These are phyloP conservation scores for Flaveria sonorensis DNA, from an alignment of 129 eudicot species.

Conservation along the genomic window DNA sequence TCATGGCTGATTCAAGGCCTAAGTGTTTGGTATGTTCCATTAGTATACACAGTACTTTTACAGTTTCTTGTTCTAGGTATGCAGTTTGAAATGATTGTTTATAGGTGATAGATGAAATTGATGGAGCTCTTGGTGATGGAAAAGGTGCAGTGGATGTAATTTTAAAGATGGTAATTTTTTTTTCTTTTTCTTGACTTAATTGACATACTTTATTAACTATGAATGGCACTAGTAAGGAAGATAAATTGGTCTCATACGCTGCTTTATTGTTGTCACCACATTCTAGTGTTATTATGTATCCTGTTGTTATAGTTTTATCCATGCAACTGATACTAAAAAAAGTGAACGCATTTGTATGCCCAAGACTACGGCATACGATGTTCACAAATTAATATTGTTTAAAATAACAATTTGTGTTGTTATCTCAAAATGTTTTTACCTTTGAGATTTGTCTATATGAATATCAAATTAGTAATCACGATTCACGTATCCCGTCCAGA, in stretches of 20 bases:
- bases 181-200: not conserved
- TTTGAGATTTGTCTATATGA: not conserved
- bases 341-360: slow-evolving; percentile 1
- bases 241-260: not conserved
- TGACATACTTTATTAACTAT: not conserved
- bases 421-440: not conserved
- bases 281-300: not conserved
- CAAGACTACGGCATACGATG: not conserved
- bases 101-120: slow-evolving; percentile 95
- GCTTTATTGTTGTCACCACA: not conserved
- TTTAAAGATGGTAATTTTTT: slow-evolving; percentile 69
- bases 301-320: not conserved
- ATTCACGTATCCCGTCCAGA: not conserved
- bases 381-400: not conserved
- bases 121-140: slow-evolving; percentile 99
- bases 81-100: slow-evolving; percentile 12
- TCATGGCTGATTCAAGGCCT: slow-evolving; percentile 90
- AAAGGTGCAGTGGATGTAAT: slow-evolving; percentile 95
- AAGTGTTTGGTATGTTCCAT: slow-evolving; percentile 78
- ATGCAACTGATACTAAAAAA: not conserved
- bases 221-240: not conserved
- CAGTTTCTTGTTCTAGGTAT: slow-evolving; percentile 2
- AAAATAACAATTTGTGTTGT: not conserved
- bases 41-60: slow-evolving; percentile 5
- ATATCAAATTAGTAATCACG: not conserved